phyloP scores from a whole-genome alignment of 495 filamentous ascomycete genomes.

The Hypoxylon perforatum region DNA sequence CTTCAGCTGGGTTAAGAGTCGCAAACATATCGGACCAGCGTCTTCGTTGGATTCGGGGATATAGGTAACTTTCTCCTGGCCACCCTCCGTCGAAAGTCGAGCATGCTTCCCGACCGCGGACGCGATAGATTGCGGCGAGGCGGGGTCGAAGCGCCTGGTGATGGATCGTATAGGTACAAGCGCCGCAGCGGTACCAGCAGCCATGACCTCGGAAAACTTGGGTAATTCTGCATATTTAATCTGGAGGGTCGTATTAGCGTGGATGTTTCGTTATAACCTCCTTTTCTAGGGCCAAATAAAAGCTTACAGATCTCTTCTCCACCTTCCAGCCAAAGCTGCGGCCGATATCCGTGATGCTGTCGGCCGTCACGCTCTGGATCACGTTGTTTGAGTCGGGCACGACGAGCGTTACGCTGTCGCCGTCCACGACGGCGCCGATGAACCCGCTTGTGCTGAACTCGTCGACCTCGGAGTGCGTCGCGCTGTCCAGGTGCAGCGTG shows the following conservation, averaged over 20 bases:
- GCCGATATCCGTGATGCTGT: slow-evolving; percentile 75
- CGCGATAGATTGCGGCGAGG: slow-evolving; percentile 52
- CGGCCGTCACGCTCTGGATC: slow-evolving; percentile 84
- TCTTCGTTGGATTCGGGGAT: slow-evolving; percentile 70
- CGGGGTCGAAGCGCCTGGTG: slow-evolving; percentile 65
- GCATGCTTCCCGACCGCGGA: slow-evolving; percentile 44
- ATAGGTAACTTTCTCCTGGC: slow-evolving; percentile 74
- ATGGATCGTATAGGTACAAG: slow-evolving; percentile 92
- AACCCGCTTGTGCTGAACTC: slow-evolving; percentile 93
- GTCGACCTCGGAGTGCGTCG: slow-evolving; percentile 80
- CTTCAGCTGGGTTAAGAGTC: slow-evolving; percentile 79
- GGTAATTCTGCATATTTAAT: slow-evolving; percentile 84
- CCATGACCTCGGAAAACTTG: slow-evolving; percentile 85
- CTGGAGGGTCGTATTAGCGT: slow-evolving; percentile 50
- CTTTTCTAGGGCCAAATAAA: slow-evolving; percentile 2
- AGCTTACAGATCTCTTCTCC: slow-evolving; percentile 66
- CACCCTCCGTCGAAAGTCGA: slow-evolving; percentile 46
- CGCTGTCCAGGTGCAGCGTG: slow-evolving; percentile 87
- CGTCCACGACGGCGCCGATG: slow-evolving; percentile 74
- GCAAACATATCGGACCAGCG: slow-evolving; percentile 73
- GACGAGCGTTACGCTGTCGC: slow-evolving; percentile 73
- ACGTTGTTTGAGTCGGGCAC: slow-evolving; percentile 83
- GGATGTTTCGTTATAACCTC: neutral
- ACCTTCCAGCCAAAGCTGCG: slow-evolving; percentile 73
- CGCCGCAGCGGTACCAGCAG: slow-evolving; percentile 91